A percentile compares a stretch with the other conserved stretches of the same genome.
These are phyloP conservation scores for Brassica juncea DNA, from an alignment of 345 rosid genomes.

Conservation along the genomic window DNA sequence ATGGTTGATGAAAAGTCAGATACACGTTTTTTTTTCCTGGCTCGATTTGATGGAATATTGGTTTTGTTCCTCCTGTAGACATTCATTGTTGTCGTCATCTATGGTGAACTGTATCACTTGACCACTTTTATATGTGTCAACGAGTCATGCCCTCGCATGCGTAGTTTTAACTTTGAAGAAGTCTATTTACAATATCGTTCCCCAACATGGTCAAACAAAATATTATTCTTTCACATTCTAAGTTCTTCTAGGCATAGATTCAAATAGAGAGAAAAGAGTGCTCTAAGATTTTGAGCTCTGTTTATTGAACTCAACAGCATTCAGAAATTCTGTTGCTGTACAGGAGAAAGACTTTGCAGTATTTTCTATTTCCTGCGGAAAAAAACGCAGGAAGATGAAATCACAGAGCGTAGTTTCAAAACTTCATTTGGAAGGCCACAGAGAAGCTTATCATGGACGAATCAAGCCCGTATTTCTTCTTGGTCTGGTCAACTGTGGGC, in stretches of 20 bases:
- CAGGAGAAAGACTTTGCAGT: slow-evolving; percentile 77
- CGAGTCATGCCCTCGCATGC: background rate
- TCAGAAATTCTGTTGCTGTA: too few species aligned
- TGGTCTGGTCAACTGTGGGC: too few species aligned
- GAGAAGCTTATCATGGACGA: background rate
- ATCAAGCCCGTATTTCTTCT: too few species aligned
- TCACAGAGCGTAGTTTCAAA: background rate
- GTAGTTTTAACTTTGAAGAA: background rate
- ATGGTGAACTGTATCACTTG: background rate
- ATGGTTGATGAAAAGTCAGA: background rate
- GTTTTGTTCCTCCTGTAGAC: background rate
- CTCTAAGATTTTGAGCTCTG: slow-evolving; percentile 35
- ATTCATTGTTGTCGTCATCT: background rate
- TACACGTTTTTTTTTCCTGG: background rate
- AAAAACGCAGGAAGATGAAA: too few species aligned
- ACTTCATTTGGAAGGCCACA: background rate
- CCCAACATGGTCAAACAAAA: background rate
- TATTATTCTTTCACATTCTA: background rate
- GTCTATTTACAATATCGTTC: slow-evolving; percentile 6
- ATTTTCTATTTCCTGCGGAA: slow-evolving; percentile 56
- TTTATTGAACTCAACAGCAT: slow-evolving; percentile 29
- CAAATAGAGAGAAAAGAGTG: too few species aligned
- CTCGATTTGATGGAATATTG: background rate
- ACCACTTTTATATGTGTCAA: background rate
- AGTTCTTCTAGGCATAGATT: background rate